Evolutionary conservation across 148 eudicot genomes (phyloP).

Genomic region (Camellia granthamiana): DNA sequence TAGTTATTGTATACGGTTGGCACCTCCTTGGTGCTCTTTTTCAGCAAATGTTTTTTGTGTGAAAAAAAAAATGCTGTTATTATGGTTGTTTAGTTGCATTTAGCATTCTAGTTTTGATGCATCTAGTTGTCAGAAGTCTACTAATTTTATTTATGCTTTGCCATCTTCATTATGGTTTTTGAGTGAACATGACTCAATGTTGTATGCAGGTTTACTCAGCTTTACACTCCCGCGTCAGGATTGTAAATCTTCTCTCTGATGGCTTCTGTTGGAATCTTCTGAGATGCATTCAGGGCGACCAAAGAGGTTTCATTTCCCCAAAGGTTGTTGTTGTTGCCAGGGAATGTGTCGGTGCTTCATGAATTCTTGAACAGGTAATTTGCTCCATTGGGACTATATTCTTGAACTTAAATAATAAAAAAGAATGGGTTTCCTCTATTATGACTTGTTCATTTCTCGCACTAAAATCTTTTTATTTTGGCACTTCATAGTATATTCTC

Average conservation of each 20-base stretch:
- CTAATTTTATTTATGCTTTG: not conserved
- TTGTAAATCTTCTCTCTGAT: constrained; percentile 47
- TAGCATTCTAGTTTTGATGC: not conserved
- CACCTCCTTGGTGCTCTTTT: not conserved
- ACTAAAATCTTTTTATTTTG: no score
- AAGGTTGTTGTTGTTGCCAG: constrained; percentile 42
- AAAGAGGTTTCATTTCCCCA: constrained; percentile 57
- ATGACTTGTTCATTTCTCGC: no score
- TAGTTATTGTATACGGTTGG: not conserved
- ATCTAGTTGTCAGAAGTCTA: not conserved
- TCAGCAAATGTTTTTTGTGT: not conserved
- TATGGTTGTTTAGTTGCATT: not conserved
- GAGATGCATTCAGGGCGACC: constrained; percentile 83
- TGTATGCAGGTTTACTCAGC: constrained; percentile 64
- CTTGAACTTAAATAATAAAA: no score
- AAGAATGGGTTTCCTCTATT: no score
- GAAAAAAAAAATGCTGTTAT: not conserved
- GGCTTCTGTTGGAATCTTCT: constrained; percentile 77
- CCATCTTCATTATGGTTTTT: constrained; percentile 2
- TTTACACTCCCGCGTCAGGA: constrained; percentile 69
- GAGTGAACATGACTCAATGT: constrained; percentile 10
- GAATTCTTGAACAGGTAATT: no score
- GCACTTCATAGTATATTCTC: no score
- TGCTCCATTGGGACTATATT: no score
- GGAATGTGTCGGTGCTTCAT: no score